Percentiles rank a stretch among this genome's conserved stretches.
Evolutionary conservation across 805 yeast genomes (phyloP).

Genomic region (Starmerella tilneyi): DNA sequence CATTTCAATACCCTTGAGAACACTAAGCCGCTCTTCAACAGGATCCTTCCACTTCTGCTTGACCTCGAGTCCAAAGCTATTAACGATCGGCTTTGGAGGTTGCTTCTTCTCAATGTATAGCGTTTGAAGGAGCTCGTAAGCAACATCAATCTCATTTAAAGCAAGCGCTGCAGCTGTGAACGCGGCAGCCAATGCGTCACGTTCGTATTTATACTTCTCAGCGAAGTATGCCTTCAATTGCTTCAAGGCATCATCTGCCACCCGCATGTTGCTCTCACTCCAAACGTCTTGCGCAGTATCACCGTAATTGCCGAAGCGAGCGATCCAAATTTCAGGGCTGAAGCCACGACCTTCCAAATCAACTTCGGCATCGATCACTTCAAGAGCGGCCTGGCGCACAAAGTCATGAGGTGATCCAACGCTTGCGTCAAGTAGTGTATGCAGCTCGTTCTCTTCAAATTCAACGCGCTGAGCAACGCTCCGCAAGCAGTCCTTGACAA

Average conservation of each 20-base stretch:
- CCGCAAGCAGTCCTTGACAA: constrained; percentile 72
- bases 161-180: constrained; percentile 37
- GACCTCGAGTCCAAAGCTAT: constrained; percentile 68
- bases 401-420: constrained; percentile 53
- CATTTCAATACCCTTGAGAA: constrained; percentile 55
- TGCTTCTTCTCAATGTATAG: constrained; percentile 50
- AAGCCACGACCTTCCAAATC: constrained; percentile 38
- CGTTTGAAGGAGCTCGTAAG: constrained; percentile 40
- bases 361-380: constrained; percentile 73
- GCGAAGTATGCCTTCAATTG: constrained; percentile 44
- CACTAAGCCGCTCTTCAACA: constrained; percentile 80
- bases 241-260: constrained; percentile 34
- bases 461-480: constrained; percentile 66
- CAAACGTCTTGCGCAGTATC: constrained; percentile 72
- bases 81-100: constrained; percentile 34
- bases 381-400: constrained; percentile 71
- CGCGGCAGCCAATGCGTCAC: constrained; percentile 64
- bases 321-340: constrained; percentile 66
- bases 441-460: constrained; percentile 47
- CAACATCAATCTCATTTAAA: constrained; percentile 24
- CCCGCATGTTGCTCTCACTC: constrained; percentile 59
- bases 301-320: constrained; percentile 56
- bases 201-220: constrained; percentile 37
- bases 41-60: constrained; percentile 56
- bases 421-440: constrained; percentile 42